Conservation (phyloP, 169 alveolate species). For the Blepharisma undulans region DNA sequence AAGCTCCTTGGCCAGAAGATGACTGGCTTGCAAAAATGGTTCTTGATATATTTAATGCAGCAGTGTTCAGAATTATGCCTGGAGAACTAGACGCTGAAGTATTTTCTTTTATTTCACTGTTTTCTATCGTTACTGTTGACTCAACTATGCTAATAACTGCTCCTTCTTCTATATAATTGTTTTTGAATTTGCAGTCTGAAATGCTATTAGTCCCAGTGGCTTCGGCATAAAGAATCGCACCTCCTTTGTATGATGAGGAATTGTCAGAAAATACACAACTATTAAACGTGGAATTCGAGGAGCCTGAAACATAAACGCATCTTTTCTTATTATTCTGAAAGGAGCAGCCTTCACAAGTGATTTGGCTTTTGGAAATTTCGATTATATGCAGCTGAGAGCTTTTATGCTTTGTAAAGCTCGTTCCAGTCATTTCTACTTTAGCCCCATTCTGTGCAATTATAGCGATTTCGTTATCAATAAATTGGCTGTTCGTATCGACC, state of each 20-base stretch:
- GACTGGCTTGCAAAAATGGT: background rate
- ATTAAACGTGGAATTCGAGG: background rate
- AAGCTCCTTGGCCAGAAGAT: background rate
- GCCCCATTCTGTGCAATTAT: background rate
- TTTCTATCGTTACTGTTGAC: background rate
- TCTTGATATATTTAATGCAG: background rate
- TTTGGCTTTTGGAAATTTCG: background rate
- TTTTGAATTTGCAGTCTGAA: background rate
- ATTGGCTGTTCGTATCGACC: background rate
- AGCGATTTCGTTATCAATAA: background rate
- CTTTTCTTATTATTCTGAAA: background rate
- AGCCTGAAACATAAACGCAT: background rate
- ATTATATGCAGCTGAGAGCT: background rate
- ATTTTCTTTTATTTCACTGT: background rate
- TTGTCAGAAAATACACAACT: background rate
- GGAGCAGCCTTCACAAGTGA: background rate
- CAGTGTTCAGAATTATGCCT: background rate
- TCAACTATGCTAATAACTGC: background rate
- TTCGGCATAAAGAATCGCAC: background rate
- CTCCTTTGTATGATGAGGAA: background rate
- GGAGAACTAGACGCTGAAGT: background rate
- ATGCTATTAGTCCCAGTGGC: background rate
- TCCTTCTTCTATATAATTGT: background rate
- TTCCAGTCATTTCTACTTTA: background rate
- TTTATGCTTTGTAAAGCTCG: background rate